These are phyloP conservation scores for Phaeosphaeria sp. DNA, from an alignment of 2,329 filamentous ascomycete genomes.

Conservation along the genomic window DNA sequence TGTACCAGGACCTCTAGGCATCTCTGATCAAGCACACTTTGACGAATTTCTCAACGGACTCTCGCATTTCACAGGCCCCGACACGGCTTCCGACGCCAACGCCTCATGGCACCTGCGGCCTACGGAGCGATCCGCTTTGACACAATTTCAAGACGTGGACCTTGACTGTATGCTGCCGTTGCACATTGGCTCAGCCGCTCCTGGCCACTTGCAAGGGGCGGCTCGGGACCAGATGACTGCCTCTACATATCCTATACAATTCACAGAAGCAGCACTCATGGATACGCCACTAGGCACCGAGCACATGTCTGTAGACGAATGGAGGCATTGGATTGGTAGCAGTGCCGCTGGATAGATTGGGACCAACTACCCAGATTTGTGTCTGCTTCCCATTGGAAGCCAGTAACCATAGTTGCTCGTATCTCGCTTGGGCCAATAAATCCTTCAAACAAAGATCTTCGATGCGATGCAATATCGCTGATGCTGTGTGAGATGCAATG, in stretches of 20 bases:
- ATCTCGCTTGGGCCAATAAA: not conserved
- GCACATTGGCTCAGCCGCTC: not conserved
- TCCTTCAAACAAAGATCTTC: not conserved
- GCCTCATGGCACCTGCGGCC: conserved; percentile 11
- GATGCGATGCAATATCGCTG: not conserved
- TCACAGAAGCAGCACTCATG: not conserved
- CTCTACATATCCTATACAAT: conserved; percentile 2
- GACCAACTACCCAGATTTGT: not conserved
- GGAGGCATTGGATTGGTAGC: conserved; percentile 5
- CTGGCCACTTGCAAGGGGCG: conserved; percentile 3
- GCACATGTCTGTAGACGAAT: conserved; percentile 2
- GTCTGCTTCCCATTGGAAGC: not conserved
- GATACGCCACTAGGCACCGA: not conserved
- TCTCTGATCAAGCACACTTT: conserved; percentile 4
- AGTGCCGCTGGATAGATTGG: conserved; percentile 2
- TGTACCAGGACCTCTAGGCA: not conserved
- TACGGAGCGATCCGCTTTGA: conserved; percentile 23
- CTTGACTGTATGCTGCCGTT: conserved; percentile 10
- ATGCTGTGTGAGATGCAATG: not conserved
- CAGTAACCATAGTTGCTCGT: not conserved
- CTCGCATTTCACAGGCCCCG: conserved; percentile 6
- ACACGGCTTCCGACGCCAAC: conserved; percentile 15
- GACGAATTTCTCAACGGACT: conserved; percentile 10
- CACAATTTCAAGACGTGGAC: conserved; percentile 13
- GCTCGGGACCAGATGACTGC: not conserved